A percentile compares a stretch with the other conserved stretches of the same genome.
These are phyloP conservation scores for Boeremia exigua DNA, from an alignment of 2,329 filamentous ascomycete genomes.

Conservation along the genomic window DNA sequence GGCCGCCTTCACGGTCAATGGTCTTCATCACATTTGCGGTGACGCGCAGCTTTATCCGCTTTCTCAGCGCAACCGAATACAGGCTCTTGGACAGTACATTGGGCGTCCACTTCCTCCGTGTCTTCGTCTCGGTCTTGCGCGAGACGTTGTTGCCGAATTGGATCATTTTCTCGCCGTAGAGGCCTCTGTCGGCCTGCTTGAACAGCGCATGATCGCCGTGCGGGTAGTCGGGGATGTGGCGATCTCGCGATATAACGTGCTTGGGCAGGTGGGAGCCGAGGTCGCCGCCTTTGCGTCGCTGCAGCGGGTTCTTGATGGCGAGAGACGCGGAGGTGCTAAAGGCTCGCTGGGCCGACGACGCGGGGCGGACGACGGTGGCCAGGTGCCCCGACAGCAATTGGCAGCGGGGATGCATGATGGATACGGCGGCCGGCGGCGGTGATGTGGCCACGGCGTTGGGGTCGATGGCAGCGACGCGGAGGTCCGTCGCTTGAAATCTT, in stretches of 20 bases:
- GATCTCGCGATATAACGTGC: conserved; percentile 38
- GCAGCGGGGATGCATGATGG: conserved; percentile 37
- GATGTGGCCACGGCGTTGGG: conserved; percentile 23
- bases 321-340: conserved; percentile 35
- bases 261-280: conserved; percentile 46
- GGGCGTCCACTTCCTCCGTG: conserved; percentile 74
- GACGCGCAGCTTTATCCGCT: conserved; percentile 70
- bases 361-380: conserved; percentile 16
- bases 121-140: conserved; percentile 71
- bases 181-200: conserved; percentile 79
- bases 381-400: conserved; percentile 40
- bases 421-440: conserved; percentile 17
- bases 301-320: conserved; percentile 34
- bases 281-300: conserved; percentile 41
- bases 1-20: conserved; percentile 83
- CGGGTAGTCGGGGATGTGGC: conserved; percentile 64
- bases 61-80: conserved; percentile 67
- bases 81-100: conserved; percentile 73
- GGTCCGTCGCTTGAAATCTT: conserved; percentile 25
- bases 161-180: conserved; percentile 74
- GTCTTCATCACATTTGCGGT: conserved; percentile 68
- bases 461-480: conserved; percentile 25
- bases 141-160: conserved; percentile 81
- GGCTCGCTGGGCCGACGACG: conserved; percentile 29
- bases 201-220: conserved; percentile 73